phyloP scores from a whole-genome alignment of 2,329 filamentous ascomycete genomes.

The Venturia carpophila region DNA sequence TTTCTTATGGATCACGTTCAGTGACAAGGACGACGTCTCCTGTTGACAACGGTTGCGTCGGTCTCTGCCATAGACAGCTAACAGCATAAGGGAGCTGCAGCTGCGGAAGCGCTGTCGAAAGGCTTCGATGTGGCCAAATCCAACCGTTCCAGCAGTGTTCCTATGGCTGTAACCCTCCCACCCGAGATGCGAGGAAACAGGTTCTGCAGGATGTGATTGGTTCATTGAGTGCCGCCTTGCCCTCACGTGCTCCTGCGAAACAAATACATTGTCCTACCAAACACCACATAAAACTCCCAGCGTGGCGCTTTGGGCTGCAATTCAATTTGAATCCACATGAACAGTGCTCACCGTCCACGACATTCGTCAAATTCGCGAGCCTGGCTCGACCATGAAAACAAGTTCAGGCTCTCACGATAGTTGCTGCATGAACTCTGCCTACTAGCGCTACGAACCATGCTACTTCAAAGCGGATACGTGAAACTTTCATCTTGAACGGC shows the following conservation, averaged over 20 bases:
- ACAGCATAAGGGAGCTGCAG: not conserved
- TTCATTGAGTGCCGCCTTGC: not conserved
- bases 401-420: not conserved
- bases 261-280: constrained; percentile 10
- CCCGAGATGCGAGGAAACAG: not conserved
- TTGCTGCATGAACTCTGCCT: not conserved
- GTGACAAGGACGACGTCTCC: constrained; percentile 5
- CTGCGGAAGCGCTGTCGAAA: constrained; percentile 1
- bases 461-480: not conserved
- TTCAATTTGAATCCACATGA: not conserved
- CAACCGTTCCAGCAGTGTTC: not conserved
- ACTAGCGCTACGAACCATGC: not conserved
- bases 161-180: not conserved
- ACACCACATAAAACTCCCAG: constrained; percentile 5
- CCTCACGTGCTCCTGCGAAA: not conserved
- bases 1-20: not conserved
- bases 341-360: not conserved
- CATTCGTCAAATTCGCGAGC: not conserved
- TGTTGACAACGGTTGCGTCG: not conserved
- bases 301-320: not conserved
- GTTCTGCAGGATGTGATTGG: not conserved
- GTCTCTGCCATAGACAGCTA: constrained; percentile 1
- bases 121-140: not conserved
- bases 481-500: not conserved
- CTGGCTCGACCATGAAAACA: not conserved